Evolutionary conservation across 192 early-diverging fungal species (phyloP), one percentile per base, ranked within the genome.

Genomic region (Gryganskiella cystojenkinii): DNA sequence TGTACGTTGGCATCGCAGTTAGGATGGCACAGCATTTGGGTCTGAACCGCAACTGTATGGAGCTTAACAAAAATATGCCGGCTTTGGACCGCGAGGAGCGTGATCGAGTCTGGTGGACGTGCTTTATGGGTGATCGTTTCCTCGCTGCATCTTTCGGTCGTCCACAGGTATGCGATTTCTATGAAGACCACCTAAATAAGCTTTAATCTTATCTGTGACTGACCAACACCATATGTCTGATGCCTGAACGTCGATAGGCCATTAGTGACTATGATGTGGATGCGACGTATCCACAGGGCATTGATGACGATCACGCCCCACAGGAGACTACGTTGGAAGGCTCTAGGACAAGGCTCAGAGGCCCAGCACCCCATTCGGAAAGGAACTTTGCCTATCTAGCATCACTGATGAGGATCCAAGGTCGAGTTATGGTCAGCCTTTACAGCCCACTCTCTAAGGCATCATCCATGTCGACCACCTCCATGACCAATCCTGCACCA

Each of bases 71-170:
- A 15, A 67, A 79, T 14, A 62, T 80, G 50, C 56, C 65, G 17
- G 49, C 50, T 2, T 37, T 84, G 17, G 85, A 88, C 56, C 79
- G 74, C n/a, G 87, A 88, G 71, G 80, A 80, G 13, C 85, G 91
- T 25, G 88, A 86, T 54, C 84, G 91, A 28, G 86, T 90, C 4
- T 94, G 91, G 86, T 94, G 93, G 93, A 84, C 88, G 17, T 92
- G 91, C 62, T 93, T 91, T 35, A 86, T 92, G 49, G 82, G 90
- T 42, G 93, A 94, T 64, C 82, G 89, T 30, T 80, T 90, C 60
- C 79, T 84, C 27, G 87, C 87, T 47, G 87, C 91, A 8, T 83
- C 84, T 27, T 90, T 91, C 42, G 93, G 93, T 42, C 88, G 93
- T 57, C 74, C 74, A 9, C 74, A 86, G 88, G 64, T 86, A 64